These are phyloP conservation scores for Claviceps lovelessii DNA, from an alignment of 2,329 filamentous ascomycete genomes.

Conservation along the genomic window DNA sequence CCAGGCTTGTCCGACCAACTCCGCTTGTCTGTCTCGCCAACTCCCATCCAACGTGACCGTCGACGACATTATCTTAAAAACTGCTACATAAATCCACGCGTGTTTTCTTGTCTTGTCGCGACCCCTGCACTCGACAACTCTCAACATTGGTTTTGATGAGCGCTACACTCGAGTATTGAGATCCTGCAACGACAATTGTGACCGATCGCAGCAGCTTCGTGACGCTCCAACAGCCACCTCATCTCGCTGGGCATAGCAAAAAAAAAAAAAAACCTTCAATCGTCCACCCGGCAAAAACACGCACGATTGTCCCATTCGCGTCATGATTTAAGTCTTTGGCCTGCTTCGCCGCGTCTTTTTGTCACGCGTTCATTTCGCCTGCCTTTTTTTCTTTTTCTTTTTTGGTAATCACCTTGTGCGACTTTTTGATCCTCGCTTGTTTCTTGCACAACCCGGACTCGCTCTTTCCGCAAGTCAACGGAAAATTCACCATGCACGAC, in stretches of 20 bases:
- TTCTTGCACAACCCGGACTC: neutral
- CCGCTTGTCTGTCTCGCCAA: conserved; percentile 1
- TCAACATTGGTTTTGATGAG: neutral
- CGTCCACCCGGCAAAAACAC: neutral
- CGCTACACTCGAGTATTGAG: neutral
- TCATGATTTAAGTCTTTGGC: neutral
- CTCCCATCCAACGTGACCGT: neutral
- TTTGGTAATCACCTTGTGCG: neutral
- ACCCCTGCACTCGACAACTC: neutral
- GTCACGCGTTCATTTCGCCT: neutral
- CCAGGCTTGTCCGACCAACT: neutral
- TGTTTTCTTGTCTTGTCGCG: neutral
- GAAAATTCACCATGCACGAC: neutral
- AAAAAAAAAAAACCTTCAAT: neutral
- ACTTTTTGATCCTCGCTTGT: neutral
- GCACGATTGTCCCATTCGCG: neutral
- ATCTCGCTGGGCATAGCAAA: neutral
- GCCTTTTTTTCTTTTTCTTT: neutral
- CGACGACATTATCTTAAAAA: neutral
- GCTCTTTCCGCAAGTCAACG: neutral
- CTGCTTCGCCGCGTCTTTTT: neutral
- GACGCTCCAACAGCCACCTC: neutral
- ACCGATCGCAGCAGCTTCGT: neutral
- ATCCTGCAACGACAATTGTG: neutral
- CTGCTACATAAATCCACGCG: neutral